Percentiles rank a stretch among this genome's conserved stretches.
These are phyloP conservation scores for Termitomyces sp. DNA, from an alignment of 768 basidiomycete genomes.

Conservation along the genomic window DNA sequence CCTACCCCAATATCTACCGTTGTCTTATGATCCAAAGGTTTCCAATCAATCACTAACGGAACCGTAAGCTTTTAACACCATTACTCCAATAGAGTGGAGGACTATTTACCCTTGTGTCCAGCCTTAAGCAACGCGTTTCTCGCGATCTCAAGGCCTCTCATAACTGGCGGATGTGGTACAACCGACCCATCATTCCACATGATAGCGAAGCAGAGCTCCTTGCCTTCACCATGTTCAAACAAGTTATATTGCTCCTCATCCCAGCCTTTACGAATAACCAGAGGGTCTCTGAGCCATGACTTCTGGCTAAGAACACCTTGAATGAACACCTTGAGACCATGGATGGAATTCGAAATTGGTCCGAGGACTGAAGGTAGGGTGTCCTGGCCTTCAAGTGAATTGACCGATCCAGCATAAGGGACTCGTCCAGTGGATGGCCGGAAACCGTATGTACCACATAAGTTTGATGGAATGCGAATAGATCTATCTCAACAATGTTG, in stretches of 20 bases:
- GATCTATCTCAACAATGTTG: constrained; percentile 39
- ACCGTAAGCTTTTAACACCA: no score
- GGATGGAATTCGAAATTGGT: constrained; percentile 55
- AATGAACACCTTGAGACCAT: constrained; percentile 59
- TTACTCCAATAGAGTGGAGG: not conserved
- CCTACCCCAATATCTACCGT: constrained; percentile 38
- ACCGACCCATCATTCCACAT: constrained; percentile 61
- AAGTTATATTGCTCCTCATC: constrained; percentile 53
- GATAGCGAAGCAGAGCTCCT: constrained; percentile 50
- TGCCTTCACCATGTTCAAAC: constrained; percentile 50
- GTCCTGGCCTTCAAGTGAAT: constrained; percentile 68
- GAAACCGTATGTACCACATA: constrained; percentile 68
- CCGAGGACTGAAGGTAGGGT: constrained; percentile 69
- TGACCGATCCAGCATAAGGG: constrained; percentile 63
- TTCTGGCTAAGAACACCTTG: constrained; percentile 52
- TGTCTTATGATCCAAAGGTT: constrained; percentile 46
- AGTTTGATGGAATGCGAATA: constrained; percentile 63
- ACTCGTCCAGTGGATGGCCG: constrained; percentile 66
- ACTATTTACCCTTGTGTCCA: constrained; percentile 58
- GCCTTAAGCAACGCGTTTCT: constrained; percentile 52
- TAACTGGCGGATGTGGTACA: constrained; percentile 60
- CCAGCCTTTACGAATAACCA: constrained; percentile 55
- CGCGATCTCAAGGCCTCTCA: constrained; percentile 50
- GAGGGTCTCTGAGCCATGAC: constrained; percentile 67
- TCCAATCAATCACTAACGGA: constrained; percentile 63